Evolutionary conservation across 768 basidiomycete species (phyloP).

Genomic region (Suillus clintonianus): DNA sequence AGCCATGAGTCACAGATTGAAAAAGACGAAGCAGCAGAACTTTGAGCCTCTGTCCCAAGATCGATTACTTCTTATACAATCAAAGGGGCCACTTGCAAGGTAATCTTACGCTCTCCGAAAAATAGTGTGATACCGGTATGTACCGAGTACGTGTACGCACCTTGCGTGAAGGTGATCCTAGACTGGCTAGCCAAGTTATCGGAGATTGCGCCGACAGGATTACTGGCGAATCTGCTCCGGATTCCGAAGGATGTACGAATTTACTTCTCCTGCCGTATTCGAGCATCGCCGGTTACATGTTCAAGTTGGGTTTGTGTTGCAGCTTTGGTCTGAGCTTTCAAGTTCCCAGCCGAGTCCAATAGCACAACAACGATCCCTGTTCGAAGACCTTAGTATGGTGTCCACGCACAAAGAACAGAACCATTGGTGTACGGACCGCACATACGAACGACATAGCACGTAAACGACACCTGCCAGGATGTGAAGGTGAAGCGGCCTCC

Average conservation of each 20-base stretch:
- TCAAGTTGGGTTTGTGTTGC: background rate
- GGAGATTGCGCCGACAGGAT: background rate
- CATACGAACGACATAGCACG: background rate
- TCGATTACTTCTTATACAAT: constrained; percentile 1
- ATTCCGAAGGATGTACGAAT: background rate
- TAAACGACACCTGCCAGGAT: background rate
- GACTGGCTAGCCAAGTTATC: background rate
- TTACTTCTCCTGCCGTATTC: background rate
- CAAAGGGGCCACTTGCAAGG: background rate
- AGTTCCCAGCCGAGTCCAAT: background rate
- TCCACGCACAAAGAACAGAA: background rate
- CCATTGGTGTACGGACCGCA: background rate
- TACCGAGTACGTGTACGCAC: background rate
- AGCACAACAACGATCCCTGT: background rate
- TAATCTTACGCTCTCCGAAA: background rate
- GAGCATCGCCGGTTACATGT: too few species aligned
- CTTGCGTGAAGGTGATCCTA: background rate
- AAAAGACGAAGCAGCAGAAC: background rate
- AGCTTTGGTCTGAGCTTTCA: background rate
- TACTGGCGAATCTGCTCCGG: background rate
- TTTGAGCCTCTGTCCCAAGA: background rate
- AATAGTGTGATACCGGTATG: background rate
- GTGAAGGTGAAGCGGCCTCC: background rate
- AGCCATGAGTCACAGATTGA: background rate
- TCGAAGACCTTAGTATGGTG: background rate